These are phyloP conservation scores for Colletotrichum sp. DNA, from an alignment of 2,329 filamentous ascomycete genomes.

Conservation along the genomic window DNA sequence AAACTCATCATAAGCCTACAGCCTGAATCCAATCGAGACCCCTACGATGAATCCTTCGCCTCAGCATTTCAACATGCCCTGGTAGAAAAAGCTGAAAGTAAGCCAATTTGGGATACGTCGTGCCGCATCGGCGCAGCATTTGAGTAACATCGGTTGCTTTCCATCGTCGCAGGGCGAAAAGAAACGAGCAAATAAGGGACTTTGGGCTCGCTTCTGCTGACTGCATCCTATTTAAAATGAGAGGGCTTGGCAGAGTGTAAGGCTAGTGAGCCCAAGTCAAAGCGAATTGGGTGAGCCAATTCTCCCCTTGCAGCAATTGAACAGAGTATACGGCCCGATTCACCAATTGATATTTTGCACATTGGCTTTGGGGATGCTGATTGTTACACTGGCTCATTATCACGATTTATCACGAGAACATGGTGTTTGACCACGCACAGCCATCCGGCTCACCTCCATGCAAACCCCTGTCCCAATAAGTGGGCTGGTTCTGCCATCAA, in stretches of 20 bases:
- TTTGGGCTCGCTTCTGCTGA: background rate
- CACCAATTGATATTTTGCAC: background rate
- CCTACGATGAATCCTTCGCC: background rate
- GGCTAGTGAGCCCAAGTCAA: background rate
- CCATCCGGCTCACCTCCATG: background rate
- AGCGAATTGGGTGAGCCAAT: background rate
- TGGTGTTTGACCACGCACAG: background rate
- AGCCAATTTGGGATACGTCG: background rate
- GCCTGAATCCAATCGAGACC: background rate
- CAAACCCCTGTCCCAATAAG: background rate
- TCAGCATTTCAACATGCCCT: background rate
- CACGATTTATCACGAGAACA: background rate
- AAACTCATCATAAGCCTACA: background rate
- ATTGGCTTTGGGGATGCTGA: background rate
- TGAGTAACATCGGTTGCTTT: background rate
- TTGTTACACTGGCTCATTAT: background rate
- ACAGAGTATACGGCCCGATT: background rate
- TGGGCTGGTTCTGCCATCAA: background rate
- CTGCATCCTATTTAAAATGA: background rate
- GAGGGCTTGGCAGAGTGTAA: background rate
- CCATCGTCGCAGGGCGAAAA: background rate
- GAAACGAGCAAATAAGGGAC: background rate
- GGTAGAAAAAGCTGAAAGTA: background rate
- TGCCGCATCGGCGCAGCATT: background rate
- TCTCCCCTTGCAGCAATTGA: background rate